Base-by-base conservation (phyloP, 2,329 filamentous ascomycete species). In the Pseudogymnoascus sp. region DNA sequence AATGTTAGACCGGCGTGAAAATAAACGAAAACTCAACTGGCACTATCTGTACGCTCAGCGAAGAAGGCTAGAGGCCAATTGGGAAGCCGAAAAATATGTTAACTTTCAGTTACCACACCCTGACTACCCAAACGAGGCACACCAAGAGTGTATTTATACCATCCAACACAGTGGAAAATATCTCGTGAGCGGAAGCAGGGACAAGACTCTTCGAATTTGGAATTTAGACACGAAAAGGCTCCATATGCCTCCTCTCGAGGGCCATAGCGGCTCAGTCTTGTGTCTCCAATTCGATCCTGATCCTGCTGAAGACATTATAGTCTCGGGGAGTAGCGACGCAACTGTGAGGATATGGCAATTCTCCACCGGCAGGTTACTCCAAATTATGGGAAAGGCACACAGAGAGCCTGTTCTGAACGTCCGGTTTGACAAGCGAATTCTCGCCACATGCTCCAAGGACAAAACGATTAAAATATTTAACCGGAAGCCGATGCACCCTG, bases 381-480 rank as follows among this genome's bases (percentile, higher is more conserved):
- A 92, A 69, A 86, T 86, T 62, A 83, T 97, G 33, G 80, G 80
- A 1, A 80, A 84, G 48, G 93, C 93, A 0, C 94, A 99, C 72
- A 79, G 81, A 31, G 94, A 99, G 74, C 96, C 93, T 0, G 92
- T 99, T 0, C 79, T 99, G 13, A 97, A 97, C 70, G 85, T 99
- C 62, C 85, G 90, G 64, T 99, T 97, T 67, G 92, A 97, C 71
- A 87, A 90, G 67, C 85, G 90, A 7, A 95, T 95, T 65, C 80
- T 99, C 3, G 91, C 97, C 10, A 99, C 94, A 0, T 97, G 94
- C 70, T 97, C 93, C 58, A 99, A 99, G 73, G 94, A 99, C 74
- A 95, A 92, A 74, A 88, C 88, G 0, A 96, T 99, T 79, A 97
- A 97, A 74, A 87, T 99, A 15, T 99, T 96, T 83, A 97, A 93